Conservation (phyloP, 2,329 filamentous ascomycete species). For the Venturia nashicola region DNA sequence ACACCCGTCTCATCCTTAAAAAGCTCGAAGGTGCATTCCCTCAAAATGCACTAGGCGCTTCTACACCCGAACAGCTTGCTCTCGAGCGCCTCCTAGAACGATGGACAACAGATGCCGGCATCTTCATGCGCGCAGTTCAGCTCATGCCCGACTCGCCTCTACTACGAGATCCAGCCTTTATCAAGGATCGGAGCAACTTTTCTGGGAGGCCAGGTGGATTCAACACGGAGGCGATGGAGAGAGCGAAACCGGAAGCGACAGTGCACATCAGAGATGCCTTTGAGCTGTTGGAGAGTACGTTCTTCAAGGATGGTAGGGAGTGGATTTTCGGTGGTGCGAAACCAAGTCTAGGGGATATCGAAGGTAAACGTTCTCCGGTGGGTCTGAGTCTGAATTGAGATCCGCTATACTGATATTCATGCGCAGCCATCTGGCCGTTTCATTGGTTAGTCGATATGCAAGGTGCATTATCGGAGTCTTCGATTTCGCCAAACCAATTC, state of each 20-base stretch:
- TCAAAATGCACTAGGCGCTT: slow-evolving; percentile 21
- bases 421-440: slow-evolving; percentile 50
- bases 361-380: slow-evolving; percentile 29
- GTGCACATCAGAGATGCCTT: slow-evolving; percentile 43
- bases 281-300: slow-evolving; percentile 45
- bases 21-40: slow-evolving; percentile 50
- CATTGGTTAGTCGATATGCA: slow-evolving; percentile 50
- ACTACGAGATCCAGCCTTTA: slow-evolving; percentile 45
- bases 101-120: slow-evolving; percentile 42
- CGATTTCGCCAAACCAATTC: slow-evolving; percentile 40
- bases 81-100: slow-evolving; percentile 44
- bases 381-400: slow-evolving; percentile 7
- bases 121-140: slow-evolving; percentile 42
- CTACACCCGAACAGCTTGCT: slow-evolving; percentile 24
- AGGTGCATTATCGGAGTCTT: slow-evolving; percentile 39
- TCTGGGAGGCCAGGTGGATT: slow-evolving; percentile 29
- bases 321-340: slow-evolving; percentile 47
- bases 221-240: slow-evolving; percentile 23
- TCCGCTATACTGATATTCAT: not conserved
- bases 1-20: slow-evolving; percentile 54
- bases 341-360: slow-evolving; percentile 53
- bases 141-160: slow-evolving; percentile 47
- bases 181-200: slow-evolving; percentile 42
- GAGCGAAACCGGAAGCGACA: slow-evolving; percentile 43
- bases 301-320: slow-evolving; percentile 52